phyloP scores from a whole-genome alignment of 2,329 filamentous ascomycete species.

The Pestalotiopsis fici region DNA sequence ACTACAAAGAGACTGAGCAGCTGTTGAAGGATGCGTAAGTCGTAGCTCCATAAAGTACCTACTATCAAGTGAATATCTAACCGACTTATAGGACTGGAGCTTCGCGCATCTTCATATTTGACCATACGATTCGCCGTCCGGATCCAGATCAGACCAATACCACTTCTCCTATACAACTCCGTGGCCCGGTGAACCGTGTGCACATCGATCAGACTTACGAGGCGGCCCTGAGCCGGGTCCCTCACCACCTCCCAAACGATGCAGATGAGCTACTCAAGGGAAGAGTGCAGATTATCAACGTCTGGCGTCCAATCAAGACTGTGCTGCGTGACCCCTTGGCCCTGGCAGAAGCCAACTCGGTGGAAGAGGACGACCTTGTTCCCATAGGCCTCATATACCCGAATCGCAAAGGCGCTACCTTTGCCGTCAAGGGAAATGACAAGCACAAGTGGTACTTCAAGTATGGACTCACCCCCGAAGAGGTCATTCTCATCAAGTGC shows the following conservation, averaged over 20 bases:
- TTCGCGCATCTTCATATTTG: constrained; percentile 54
- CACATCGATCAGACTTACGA: constrained; percentile 57
- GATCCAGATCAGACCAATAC: constrained; percentile 1
- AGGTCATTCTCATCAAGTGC: constrained; percentile 60
- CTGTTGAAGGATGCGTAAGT: constrained; percentile 60
- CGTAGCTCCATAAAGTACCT: not conserved
- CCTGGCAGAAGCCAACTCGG: constrained; percentile 48
- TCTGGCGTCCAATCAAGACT: constrained; percentile 48
- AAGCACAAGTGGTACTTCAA: constrained; percentile 52
- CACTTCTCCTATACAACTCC: constrained; percentile 42
- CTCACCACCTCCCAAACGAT: constrained; percentile 40
- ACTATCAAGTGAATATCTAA: not conserved
- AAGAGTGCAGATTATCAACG: constrained; percentile 53
- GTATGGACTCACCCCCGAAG: constrained; percentile 46
- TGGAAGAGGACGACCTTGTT: constrained; percentile 49
- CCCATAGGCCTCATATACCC: constrained; percentile 48
- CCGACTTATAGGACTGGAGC: constrained; percentile 48
- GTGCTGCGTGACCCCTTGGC: constrained; percentile 54
- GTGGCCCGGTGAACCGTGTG: constrained; percentile 46
- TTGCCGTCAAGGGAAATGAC: constrained; percentile 36
- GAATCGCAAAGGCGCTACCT: constrained; percentile 47
- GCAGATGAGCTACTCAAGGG: constrained; percentile 38
- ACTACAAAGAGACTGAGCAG: constrained; percentile 73
- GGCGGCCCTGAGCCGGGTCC: constrained; percentile 35
- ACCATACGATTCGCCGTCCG: constrained; percentile 52